Evolutionary conservation across 2,329 filamentous ascomycete species (phyloP), one percentile per base, ranked within the genome.

Genomic region (Trichoderma sp.): DNA sequence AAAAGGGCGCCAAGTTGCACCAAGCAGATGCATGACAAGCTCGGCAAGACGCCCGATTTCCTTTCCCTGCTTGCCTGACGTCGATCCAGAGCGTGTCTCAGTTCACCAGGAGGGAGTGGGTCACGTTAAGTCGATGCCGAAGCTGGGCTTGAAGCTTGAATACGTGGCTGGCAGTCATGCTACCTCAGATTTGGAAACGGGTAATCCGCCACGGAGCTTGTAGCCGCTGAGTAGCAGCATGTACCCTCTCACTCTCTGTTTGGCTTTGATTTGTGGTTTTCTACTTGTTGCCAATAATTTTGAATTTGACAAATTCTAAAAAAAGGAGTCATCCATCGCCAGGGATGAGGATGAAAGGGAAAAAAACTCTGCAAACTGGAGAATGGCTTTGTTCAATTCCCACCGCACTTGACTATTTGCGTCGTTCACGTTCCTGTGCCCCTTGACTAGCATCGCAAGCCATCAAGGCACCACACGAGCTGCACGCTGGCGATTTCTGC

Each of bases 391-490:
- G 39, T 30, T 53, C 39, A 50, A 61, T 69, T 62, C 66, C 66
- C 66, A 68, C 55, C 55, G 28, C 65, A 68, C 65, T 68, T 68
- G 65, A 59, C 65, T 68, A 50, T 30, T 69, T 69, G 66, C 66
- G 66, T 69, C 66, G 28, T 69, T 69, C 55, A 69, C 66, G 66
- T 69, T 69, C 66, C 66, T 69, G 57, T 69, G 66, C 66, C 66
- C 66, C 66, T 69, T 69, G 66, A 59, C 66, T 69, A 69, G 66
- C 66, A 69, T 69, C 66, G n/a, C 66, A 69, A 69, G 66, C 66
- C 65, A 68, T 69, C 66, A 69, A 69, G 66, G 66, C 57, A 68
- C 66, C 34, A 30, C 66, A 59, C 34, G 13, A 47, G n/a, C 43
- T 57, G 30, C 53, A 68, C 13, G 36, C 53, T 28, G 12, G 12